Percentiles rank a stretch among this genome's conserved stretches.
Evolutionary conservation across 345 rosid genomes (phyloP).

Genomic region (Salix caprea): DNA sequence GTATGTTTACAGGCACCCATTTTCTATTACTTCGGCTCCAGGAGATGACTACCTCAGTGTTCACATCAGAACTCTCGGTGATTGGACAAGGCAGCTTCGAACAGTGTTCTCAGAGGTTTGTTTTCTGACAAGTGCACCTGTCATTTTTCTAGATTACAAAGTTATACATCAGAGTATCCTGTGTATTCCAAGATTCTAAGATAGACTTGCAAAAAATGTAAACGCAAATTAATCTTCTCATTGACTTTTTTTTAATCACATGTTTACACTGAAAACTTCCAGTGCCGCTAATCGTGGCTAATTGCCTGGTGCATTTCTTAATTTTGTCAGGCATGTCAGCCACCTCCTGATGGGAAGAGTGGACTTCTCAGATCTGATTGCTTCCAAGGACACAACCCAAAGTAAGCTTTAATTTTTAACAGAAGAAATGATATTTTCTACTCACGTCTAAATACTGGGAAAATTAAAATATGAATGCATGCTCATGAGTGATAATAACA

Average conservation of each 20-base stretch:
- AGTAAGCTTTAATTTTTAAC: constrained; percentile 34
- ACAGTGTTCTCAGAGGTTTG: constrained; percentile 64
- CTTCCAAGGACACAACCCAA: constrained; percentile 47
- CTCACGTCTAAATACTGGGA: background rate
- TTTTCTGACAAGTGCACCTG: background rate
- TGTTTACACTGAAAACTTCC: background rate
- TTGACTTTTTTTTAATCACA: background rate
- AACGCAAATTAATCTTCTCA: background rate
- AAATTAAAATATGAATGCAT: background rate
- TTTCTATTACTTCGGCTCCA: constrained; percentile 84
- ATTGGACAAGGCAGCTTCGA: constrained; percentile 73
- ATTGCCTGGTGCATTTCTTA: background rate
- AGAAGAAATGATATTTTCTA: background rate
- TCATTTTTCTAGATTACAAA: background rate
- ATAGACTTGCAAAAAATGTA: background rate
- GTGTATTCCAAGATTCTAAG: background rate
- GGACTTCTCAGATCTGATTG: constrained; percentile 62
- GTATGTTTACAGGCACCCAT: constrained; percentile 65
- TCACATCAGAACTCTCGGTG: constrained; percentile 71
- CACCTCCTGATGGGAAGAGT: constrained; percentile 55
- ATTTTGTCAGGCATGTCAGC: constrained; percentile 49
- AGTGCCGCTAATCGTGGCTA: constrained; percentile 6
- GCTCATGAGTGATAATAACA: background rate
- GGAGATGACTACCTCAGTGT: constrained; percentile 71
- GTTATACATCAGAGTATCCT: background rate